These are phyloP conservation scores for Cercospora sojina DNA, from an alignment of 2,329 filamentous ascomycete species.

Conservation along the genomic window DNA sequence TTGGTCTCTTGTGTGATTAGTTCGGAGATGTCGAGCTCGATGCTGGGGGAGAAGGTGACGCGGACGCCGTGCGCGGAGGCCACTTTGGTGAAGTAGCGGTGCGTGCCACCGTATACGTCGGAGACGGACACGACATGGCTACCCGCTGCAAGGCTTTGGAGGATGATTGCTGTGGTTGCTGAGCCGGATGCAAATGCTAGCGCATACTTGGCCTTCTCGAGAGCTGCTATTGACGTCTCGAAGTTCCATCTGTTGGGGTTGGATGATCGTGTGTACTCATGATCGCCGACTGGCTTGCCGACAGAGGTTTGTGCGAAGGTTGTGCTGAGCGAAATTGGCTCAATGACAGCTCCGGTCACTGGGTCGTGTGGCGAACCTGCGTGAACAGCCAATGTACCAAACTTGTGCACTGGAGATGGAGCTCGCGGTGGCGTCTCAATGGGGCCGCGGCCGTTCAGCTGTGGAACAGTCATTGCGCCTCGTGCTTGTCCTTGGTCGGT, in stretches of 20 bases:
- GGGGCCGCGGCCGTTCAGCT: slow-evolving; percentile 37
- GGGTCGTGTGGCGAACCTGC: slow-evolving; percentile 90
- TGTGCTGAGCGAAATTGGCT: slow-evolving; percentile 91
- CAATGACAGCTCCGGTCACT: slow-evolving; percentile 89
- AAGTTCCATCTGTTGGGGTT: slow-evolving; percentile 97
- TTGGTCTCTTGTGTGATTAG: slow-evolving; percentile 88
- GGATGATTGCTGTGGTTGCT: slow-evolving; percentile 86
- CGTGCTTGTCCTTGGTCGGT: not conserved
- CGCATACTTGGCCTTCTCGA: slow-evolving; percentile 89
- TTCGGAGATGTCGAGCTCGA: slow-evolving; percentile 80
- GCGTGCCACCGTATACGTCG: slow-evolving; percentile 96
- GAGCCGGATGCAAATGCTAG: slow-evolving; percentile 93
- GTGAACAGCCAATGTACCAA: slow-evolving; percentile 93
- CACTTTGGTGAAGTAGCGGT: slow-evolving; percentile 98
- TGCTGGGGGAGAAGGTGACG: slow-evolving; percentile 90
- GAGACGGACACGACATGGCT: slow-evolving; percentile 95
- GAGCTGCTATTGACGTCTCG: slow-evolving; percentile 82
- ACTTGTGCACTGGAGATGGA: slow-evolving; percentile 71
- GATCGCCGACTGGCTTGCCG: slow-evolving; percentile 80
- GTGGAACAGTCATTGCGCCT: slow-evolving; percentile 28
- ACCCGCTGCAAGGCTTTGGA: slow-evolving; percentile 86
- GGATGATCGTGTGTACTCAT: slow-evolving; percentile 89
- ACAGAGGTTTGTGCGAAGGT: slow-evolving; percentile 92
- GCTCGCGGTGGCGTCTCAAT: slow-evolving; percentile 73
- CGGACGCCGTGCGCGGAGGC: slow-evolving; percentile 90